phyloP scores from a whole-genome alignment of 2,329 filamentous ascomycete species.

The Cladosporium sp. region DNA sequence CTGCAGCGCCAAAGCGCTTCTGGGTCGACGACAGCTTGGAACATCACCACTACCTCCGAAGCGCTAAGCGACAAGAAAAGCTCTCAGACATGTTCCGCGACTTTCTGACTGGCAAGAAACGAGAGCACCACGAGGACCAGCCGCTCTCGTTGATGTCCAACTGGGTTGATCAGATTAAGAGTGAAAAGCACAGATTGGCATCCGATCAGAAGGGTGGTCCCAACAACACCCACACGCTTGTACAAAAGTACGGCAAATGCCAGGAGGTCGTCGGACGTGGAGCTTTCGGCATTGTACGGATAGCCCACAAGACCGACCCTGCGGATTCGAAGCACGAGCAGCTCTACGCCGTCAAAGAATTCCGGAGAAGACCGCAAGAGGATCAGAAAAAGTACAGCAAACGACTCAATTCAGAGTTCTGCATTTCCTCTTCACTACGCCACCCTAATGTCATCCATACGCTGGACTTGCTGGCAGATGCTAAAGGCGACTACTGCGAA shows the following conservation, averaged over 20 bases:
- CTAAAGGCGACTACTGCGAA: constrained; percentile 96
- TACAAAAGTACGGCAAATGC: constrained; percentile 97
- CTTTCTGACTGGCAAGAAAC: constrained; percentile 75
- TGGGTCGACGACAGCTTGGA: constrained; percentile 59
- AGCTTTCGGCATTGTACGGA: constrained; percentile 94
- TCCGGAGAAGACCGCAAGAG: constrained; percentile 88
- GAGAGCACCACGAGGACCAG: constrained; percentile 66
- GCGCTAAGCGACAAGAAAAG: constrained; percentile 89
- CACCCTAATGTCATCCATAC: constrained; percentile 99
- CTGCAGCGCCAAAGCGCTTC: constrained; percentile 42
- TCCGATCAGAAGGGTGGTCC: constrained; percentile 72
- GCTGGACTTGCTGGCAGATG: constrained; percentile 87
- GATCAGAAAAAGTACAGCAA: constrained; percentile 98
- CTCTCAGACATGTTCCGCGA: constrained; percentile 85
- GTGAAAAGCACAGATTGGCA: constrained; percentile 72
- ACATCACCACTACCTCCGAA: constrained; percentile 85
- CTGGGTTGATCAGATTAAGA: constrained; percentile 91
- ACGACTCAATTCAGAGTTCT: constrained; percentile 93
- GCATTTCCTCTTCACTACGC: constrained; percentile 92
- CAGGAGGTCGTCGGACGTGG: constrained; percentile 94
- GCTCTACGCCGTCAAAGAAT: constrained; percentile 96
- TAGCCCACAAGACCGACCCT: constrained; percentile 90
- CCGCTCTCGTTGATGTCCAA: constrained; percentile 89
- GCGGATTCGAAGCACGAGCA: constrained; percentile 74
- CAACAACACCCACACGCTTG: constrained; percentile 70